These are phyloP conservation scores for Ottelia alismoides DNA, from an alignment of 106 monocot genomes.

Conservation along the genomic window DNA sequence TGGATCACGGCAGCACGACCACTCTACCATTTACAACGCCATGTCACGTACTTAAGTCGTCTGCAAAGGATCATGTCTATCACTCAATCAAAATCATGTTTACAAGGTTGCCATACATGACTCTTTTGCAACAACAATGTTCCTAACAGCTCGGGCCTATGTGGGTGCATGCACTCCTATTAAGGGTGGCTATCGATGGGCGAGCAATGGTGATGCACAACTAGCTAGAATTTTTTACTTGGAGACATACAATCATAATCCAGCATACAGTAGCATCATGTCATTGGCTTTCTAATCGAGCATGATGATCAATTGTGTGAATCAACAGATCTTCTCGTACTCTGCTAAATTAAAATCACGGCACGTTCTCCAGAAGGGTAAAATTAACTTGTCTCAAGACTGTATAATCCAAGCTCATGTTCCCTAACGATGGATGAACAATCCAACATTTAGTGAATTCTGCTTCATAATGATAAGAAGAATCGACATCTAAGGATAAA, in stretches of 20 bases:
- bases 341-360: neutral
- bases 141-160: neutral
- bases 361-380: neutral
- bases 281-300: neutral
- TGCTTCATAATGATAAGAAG: too few species aligned
- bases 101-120: neutral
- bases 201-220: neutral
- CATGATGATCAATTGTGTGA: neutral
- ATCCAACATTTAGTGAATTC: too few species aligned
- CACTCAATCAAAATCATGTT: neutral
- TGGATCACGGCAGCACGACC: neutral
- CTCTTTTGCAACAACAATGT: neutral
- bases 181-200: neutral
- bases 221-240: neutral
- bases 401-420: neutral
- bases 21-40: neutral
- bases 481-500: too few species aligned
- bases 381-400: neutral
- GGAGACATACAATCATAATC: neutral
- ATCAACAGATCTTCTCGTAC: neutral
- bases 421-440: too few species aligned
- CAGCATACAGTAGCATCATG: neutral
- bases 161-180: neutral
- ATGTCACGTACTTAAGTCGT: neutral
- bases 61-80: neutral